These are phyloP conservation scores for Nannochloropsis salina DNA, from an alignment of 108 stramenopile genomes.

Conservation along the genomic window DNA sequence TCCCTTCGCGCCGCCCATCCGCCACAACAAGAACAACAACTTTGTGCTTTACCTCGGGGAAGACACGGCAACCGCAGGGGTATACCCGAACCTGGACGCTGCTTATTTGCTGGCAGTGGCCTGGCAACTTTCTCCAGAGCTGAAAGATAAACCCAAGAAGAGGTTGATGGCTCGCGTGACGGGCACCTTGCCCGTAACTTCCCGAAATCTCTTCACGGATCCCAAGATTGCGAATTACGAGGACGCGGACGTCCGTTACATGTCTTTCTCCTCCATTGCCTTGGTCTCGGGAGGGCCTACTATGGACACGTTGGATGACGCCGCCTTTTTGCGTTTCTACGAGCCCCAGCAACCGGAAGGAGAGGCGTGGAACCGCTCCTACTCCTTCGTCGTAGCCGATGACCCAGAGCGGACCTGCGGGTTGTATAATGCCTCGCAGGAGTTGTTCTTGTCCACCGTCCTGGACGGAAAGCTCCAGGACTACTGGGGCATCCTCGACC, in stretches of 20 bases:
- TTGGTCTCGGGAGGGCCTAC: background rate
- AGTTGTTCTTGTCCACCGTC: background rate
- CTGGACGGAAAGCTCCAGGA: background rate
- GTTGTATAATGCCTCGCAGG: background rate
- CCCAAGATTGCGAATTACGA: background rate
- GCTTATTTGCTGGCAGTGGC: slow-evolving; percentile 6
- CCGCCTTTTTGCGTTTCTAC: background rate
- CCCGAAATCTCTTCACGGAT: background rate
- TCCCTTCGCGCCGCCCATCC: background rate
- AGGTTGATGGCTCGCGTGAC: background rate
- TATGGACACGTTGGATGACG: background rate
- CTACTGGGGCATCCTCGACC: background rate
- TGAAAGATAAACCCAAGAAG: background rate
- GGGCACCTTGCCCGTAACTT: background rate
- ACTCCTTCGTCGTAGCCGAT: background rate
- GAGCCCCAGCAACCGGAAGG: background rate
- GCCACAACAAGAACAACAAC: slow-evolving; percentile 18
- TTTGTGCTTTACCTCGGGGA: slow-evolving; percentile 18
- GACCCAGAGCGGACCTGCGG: background rate
- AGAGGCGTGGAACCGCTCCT: background rate
- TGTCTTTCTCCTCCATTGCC: background rate
- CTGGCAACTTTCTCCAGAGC: background rate
- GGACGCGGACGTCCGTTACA: background rate
- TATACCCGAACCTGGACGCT: background rate
- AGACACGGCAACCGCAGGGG: background rate